A percentile compares a stretch with the other conserved stretches of the same genome.
Evolutionary conservation across 345 rosid species (phyloP).

Genomic region (Mercurialis annua): DNA sequence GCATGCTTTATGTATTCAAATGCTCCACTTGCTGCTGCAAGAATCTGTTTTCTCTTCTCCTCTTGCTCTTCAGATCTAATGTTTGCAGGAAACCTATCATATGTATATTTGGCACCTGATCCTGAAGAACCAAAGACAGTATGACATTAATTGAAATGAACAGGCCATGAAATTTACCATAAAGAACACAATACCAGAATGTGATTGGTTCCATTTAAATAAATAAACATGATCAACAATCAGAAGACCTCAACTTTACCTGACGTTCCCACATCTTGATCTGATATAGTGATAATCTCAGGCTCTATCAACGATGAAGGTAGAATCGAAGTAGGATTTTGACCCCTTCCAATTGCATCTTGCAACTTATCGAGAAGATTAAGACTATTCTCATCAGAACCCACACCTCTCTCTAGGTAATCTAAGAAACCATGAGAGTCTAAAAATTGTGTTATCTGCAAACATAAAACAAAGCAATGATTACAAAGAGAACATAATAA

Average conservation of each 20-base stretch:
- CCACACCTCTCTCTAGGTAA: slow-evolving; percentile 75
- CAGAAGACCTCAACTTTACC: slow-evolving; percentile 40
- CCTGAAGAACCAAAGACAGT: slow-evolving; percentile 43
- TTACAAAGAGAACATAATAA: neutral
- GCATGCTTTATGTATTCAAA: slow-evolving; percentile 71
- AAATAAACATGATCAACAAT: neutral
- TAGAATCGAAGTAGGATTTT: slow-evolving; percentile 74
- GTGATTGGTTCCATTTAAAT: neutral
- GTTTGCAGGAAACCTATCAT: slow-evolving; percentile 93
- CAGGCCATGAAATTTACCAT: neutral
- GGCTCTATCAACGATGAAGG: slow-evolving; percentile 64
- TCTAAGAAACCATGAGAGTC: slow-evolving; percentile 90
- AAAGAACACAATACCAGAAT: neutral
- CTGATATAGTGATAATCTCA: slow-evolving; percentile 89
- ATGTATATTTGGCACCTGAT: slow-evolving; percentile 78
- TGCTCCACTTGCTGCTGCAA: slow-evolving; percentile 84
- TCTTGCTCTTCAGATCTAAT: slow-evolving; percentile 88
- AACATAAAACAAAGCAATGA: slow-evolving; percentile 10
- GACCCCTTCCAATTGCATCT: slow-evolving; percentile 97
- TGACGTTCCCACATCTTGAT: slow-evolving; percentile 64
- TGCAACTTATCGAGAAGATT: slow-evolving; percentile 92
- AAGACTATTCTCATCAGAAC: slow-evolving; percentile 62
- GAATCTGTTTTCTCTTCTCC: slow-evolving; percentile 92
- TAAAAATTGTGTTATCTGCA: slow-evolving; percentile 77
- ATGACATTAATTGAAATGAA: too few relatives aligned